Conservation (phyloP, 805 yeast species). For the Pichia manshurica region DNA sequence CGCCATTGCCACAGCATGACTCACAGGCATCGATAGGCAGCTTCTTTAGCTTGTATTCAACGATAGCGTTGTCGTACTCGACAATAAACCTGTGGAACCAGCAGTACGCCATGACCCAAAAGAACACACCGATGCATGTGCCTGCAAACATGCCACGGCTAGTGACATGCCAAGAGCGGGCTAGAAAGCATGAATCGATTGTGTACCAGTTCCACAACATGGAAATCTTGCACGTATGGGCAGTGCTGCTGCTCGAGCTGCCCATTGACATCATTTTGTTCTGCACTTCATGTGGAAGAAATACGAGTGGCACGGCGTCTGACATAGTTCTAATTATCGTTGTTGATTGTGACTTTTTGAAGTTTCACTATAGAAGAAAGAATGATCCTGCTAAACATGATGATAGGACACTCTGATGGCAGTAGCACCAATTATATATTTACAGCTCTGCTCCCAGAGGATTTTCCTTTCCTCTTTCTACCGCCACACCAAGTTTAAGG, state of each 20-base stretch:
- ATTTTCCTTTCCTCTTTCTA: too few species aligned
- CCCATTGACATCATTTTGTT: conserved; percentile 13
- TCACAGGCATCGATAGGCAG: not conserved
- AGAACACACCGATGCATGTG: conserved; percentile 64
- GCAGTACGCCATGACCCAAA: conserved; percentile 51
- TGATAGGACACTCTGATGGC: too few species aligned
- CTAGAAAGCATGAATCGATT: conserved; percentile 57
- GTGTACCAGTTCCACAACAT: conserved; percentile 78
- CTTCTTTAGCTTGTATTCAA: conserved; percentile 15
- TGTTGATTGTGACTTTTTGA: not conserved
- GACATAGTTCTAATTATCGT: not conserved
- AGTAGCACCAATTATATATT: too few species aligned
- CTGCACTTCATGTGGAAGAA: conserved; percentile 14
- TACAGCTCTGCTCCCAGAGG: too few species aligned
- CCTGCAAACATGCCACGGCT: conserved; percentile 63
- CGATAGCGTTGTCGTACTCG: conserved; percentile 43
- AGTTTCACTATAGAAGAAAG: not conserved
- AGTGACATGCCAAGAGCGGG: conserved; percentile 57
- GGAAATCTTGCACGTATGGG: conserved; percentile 22
- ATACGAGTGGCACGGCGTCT: not conserved
- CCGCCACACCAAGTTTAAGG: too few species aligned
- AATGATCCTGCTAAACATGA: too few species aligned
- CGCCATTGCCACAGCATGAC: conserved; percentile 4
- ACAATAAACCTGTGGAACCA: conserved; percentile 51
- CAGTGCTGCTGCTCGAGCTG: conserved; percentile 10